phyloP scores from a whole-genome alignment of 768 basidiomycete genomes.

The Mycena filopes region DNA sequence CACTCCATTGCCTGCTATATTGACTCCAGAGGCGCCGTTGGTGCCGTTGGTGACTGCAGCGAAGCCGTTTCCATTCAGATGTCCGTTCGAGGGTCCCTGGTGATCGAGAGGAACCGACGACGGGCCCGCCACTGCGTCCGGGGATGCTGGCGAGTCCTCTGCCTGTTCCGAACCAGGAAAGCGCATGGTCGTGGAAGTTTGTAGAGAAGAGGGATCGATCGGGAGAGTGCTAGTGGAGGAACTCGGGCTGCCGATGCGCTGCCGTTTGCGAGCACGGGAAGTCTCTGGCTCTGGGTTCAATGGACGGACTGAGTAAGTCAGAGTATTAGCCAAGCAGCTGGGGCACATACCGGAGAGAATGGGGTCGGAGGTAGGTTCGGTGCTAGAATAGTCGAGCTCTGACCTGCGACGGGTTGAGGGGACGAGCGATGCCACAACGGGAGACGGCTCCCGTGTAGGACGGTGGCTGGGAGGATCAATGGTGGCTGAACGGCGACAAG shows the following conservation, averaged over 20 bases:
- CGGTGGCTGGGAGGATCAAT: slow-evolving; percentile 76
- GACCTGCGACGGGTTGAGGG: slow-evolving; percentile 52
- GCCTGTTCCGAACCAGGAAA: slow-evolving; percentile 61
- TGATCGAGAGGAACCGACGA: slow-evolving; percentile 56
- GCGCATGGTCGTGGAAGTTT: slow-evolving; percentile 57
- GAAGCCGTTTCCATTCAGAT: slow-evolving; percentile 58
- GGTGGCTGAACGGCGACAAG: slow-evolving; percentile 10
- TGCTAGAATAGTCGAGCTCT: slow-evolving; percentile 38
- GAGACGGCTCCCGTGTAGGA: slow-evolving; percentile 64
- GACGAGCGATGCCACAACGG: slow-evolving; percentile 68
- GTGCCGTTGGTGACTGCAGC: slow-evolving; percentile 50
- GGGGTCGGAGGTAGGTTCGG: slow-evolving; percentile 40
- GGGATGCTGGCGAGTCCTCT: slow-evolving; percentile 56
- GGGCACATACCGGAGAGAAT: slow-evolving; percentile 47
- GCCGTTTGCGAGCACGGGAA: slow-evolving; percentile 74
- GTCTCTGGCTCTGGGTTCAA: slow-evolving; percentile 57
- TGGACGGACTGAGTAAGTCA: slow-evolving; percentile 24
- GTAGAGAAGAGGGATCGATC: slow-evolving; percentile 45
- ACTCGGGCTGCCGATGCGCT: slow-evolving; percentile 62
- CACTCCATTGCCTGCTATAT: slow-evolving; percentile 58
- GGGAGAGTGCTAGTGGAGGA: slow-evolving; percentile 45
- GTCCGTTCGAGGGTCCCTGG: slow-evolving; percentile 48
- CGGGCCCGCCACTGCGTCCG: slow-evolving; percentile 63
- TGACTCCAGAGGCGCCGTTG: slow-evolving; percentile 46
- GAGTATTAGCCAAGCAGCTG: slow-evolving; percentile 16